Evolutionary conservation across 192 early-diverging fungal species (phyloP).

Genomic region (Piromyces finnis): DNA sequence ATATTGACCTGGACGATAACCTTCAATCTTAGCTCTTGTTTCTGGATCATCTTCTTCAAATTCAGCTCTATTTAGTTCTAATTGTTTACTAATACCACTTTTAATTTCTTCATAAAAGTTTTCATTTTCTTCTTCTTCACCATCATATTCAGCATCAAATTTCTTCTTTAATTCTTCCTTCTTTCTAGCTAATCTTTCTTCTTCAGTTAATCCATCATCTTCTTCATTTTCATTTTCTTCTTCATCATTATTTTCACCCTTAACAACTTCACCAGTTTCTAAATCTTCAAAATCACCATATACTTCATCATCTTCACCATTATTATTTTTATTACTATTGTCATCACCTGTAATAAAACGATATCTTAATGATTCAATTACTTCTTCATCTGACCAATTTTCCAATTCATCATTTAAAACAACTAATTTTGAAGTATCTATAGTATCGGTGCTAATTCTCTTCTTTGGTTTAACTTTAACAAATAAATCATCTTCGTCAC

Average conservation of each 20-base stretch:
- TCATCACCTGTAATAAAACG: conserved; percentile 59
- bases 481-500: conserved; percentile 29
- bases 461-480: conserved; percentile 29
- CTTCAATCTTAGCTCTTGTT: conserved; percentile 66
- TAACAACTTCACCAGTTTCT: conserved; percentile 37
- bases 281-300: conserved; percentile 66
- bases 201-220: conserved; percentile 10
- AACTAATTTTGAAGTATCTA: conserved; percentile 54
- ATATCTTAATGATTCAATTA: conserved; percentile 44
- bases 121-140: conserved; percentile 36
- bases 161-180: conserved; percentile 82
- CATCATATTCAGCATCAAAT: conserved; percentile 79
- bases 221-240: conserved; percentile 24
- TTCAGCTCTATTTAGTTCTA: conserved; percentile 62
- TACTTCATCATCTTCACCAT: background rate
- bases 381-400: conserved; percentile 47
- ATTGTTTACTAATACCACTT: conserved; percentile 70
- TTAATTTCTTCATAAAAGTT: conserved; percentile 83
- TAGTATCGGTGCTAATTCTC: conserved; percentile 8
- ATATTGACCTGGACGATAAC: conserved; percentile 83
- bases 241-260: conserved; percentile 12
- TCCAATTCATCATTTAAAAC: conserved; percentile 33
- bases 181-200: conserved; percentile 44
- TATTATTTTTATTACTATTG: background rate
- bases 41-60: conserved; percentile 67